These are phyloP conservation scores for Chamaecrista fasciculata DNA, from an alignment of 306 rosid species.

Conservation along the genomic window DNA sequence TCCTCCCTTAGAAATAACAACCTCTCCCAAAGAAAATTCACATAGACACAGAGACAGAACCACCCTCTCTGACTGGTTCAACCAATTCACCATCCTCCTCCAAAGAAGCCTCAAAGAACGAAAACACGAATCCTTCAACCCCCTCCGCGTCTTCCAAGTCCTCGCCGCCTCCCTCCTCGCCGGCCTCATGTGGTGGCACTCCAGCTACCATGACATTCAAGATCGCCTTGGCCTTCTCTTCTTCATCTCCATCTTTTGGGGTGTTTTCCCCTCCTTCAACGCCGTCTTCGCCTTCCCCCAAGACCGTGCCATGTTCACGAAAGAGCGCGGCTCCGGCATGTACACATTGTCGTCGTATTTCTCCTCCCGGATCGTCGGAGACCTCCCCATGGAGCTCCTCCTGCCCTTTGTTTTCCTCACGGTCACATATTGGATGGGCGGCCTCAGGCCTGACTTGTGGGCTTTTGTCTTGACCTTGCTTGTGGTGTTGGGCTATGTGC, in stretches of 20 bases:
- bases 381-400: slow-evolving; percentile 88
- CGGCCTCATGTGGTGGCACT: slow-evolving; percentile 96
- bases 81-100: slow-evolving; percentile 63
- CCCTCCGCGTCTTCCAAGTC: slow-evolving; percentile 71
- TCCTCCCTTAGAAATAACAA: slow-evolving; percentile 18
- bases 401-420: slow-evolving; percentile 74
- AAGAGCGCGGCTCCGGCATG: slow-evolving; percentile 87
- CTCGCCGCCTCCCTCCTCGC: slow-evolving; percentile 65
- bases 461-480: slow-evolving; percentile 54
- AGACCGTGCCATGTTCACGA: slow-evolving; percentile 73
- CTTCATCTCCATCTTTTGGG: slow-evolving; percentile 94
- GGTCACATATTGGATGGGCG: slow-evolving; percentile 81
- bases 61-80: slow-evolving; percentile 55
- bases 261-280: slow-evolving; percentile 86
- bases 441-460: slow-evolving; percentile 54
- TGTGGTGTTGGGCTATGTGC: slow-evolving; percentile 65
- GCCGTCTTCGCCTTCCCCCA: slow-evolving; percentile 85
- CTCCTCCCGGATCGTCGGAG: slow-evolving; percentile 78
- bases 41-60: slow-evolving; percentile 17
- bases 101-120: slow-evolving; percentile 89
- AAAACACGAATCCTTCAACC: slow-evolving; percentile 77
- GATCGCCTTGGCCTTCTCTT: slow-evolving; percentile 90
- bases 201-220: slow-evolving; percentile 60
- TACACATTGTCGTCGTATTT: slow-evolving; percentile 77
- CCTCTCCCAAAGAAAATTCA: slow-evolving; percentile 30